A percentile compares a stretch with the other conserved stretches of the same genome.
These are phyloP conservation scores for Penicillium sp. DNA, from an alignment of 2,329 filamentous ascomycete species.

Conservation along the genomic window DNA sequence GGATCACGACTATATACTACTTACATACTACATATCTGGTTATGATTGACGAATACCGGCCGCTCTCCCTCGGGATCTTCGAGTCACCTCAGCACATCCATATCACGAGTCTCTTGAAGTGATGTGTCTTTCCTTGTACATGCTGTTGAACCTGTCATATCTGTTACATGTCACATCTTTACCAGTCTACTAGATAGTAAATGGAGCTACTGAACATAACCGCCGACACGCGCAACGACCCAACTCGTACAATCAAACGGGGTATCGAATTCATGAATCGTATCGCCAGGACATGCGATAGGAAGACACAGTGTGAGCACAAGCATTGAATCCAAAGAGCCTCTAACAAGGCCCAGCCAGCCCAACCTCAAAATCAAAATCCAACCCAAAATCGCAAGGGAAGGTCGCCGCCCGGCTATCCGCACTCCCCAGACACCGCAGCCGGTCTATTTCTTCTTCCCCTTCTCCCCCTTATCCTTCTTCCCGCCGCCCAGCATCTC, in stretches of 20 bases:
- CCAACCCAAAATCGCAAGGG: too few species aligned
- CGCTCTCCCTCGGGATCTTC: neutral
- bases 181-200: neutral
- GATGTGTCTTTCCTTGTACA: conserved; percentile 3
- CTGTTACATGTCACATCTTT: neutral
- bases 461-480: conserved; percentile 51
- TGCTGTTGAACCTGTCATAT: neutral
- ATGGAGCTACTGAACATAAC: too few species aligned
- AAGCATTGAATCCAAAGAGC: too few species aligned
- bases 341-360: too few species aligned
- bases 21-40: conserved; percentile 8
- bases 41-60: conserved; percentile 27
- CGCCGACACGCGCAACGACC: neutral
- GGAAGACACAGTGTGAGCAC: too few species aligned
- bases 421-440: too few species aligned
- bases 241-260: conserved; percentile 5
- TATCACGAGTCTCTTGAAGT: conserved; percentile 16
- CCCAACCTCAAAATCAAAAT: too few species aligned
- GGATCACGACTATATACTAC: conserved; percentile 14
- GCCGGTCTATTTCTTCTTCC: conserved; percentile 24
- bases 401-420: too few species aligned
- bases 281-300: too few species aligned
- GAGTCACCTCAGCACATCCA: too few species aligned
- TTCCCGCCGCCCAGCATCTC: conserved; percentile 66
- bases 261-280: conserved; percentile 27